Base-by-base conservation (phyloP, 306 rosid genomes). In the Dalbergia cochinchinensis region DNA sequence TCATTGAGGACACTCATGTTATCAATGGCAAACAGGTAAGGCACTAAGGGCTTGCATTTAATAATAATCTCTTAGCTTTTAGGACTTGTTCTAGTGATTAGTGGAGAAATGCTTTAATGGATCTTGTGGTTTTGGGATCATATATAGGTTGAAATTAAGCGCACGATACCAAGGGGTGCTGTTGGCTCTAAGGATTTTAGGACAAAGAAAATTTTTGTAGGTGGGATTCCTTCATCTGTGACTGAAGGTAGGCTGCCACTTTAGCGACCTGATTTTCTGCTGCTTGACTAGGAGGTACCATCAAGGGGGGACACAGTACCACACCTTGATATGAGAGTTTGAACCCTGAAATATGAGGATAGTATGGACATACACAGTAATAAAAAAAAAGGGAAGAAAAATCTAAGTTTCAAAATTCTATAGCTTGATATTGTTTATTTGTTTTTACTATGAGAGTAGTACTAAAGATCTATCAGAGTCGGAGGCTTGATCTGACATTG, bases 111-210 rank as follows among this genome's bases (percentile, higher is more conserved):
- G 31, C 50, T 68, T 84, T 41, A 37, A 69, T 79, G 80, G 79
- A 8, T 82, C 64, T 82, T 69, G 53, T 72, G 83, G 78, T 90
- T 71, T 78, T 67, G 84, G 85, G 83, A 59, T 62, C 70, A 37
- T 58, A 31, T 58, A 45, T 80, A 94, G 98, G 98, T 94, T 82
- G 98, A 94, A 69, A 94, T 94, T 86, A 94, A 94, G 91, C 85
- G 98, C 80, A 94, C 98, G n/a, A 94, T 94, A 76, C 98, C 98
- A 1, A 88, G 91, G 89, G 98, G 96, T 65, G 88, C 95, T 69
- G 88, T 67, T 72, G 92, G 94, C 71, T 88, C 96, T 75, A 89
- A 87, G 83, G 98, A 94, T 82, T 92, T 94, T 83, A 94, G 85
- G 91, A 94, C 98, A 10, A 94, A 88, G 90, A 94, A 94, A 86